These are phyloP conservation scores for Macrocybe gigantea DNA, from an alignment of 768 basidiomycete species.

Conservation along the genomic window DNA sequence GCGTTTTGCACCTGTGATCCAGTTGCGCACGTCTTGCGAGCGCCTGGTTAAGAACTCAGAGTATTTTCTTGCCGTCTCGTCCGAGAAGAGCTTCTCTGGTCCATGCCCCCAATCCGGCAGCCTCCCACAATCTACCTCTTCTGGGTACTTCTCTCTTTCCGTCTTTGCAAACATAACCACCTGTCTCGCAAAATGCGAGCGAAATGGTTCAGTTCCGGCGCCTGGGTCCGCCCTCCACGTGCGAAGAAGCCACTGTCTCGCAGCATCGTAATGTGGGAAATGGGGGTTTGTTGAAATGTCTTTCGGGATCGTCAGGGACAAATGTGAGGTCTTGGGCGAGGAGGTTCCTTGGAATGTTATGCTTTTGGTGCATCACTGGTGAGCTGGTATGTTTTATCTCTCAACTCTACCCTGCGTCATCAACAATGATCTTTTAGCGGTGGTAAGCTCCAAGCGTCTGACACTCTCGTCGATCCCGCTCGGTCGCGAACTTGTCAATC, in stretches of 20 bases:
- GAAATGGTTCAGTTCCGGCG: slow-evolving; percentile 25
- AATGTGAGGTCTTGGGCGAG: slow-evolving; percentile 27
- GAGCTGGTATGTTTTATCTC: slow-evolving; percentile 12
- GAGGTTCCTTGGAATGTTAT: slow-evolving; percentile 32
- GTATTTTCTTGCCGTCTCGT: slow-evolving; percentile 10
- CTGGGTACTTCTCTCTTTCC: slow-evolving; percentile 27
- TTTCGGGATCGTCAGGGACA: slow-evolving; percentile 19
- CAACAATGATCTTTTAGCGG: no score
- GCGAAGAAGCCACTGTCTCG: slow-evolving; percentile 19
- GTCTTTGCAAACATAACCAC: slow-evolving; percentile 28
- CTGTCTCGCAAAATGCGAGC: slow-evolving; percentile 15
- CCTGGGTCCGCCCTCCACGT: slow-evolving; percentile 12
- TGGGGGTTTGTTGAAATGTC: slow-evolving; percentile 14
- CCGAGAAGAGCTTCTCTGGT: not conserved
- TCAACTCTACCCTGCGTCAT: no score
- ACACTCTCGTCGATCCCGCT: no score
- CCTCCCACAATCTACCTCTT: slow-evolving; percentile 10
- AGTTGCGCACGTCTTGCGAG: slow-evolving; percentile 26
- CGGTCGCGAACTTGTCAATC: no score
- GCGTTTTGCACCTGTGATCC: slow-evolving; percentile 17
- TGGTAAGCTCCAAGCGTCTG: no score
- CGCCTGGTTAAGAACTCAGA: slow-evolving; percentile 21
- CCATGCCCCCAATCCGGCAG: slow-evolving; percentile 25
- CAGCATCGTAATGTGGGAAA: no score
- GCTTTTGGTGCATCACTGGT: slow-evolving; percentile 30